Evolutionary conservation across 441 rosid genomes (phyloP), one percentile per base, ranked within the genome.

Genomic region (Populus hybrid): DNA sequence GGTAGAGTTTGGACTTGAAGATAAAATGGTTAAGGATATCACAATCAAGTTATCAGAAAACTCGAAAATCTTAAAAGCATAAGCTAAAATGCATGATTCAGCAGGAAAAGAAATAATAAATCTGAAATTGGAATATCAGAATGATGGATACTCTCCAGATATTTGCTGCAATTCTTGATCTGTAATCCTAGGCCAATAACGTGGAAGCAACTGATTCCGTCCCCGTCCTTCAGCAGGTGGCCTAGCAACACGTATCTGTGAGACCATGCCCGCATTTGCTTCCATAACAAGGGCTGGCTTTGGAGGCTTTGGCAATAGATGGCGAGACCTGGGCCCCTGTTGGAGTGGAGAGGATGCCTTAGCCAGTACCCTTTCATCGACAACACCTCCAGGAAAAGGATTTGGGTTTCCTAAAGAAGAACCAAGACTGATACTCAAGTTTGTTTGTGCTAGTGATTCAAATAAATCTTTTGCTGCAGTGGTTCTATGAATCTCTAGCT

Each of bases 151-250:
- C 98, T 92, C 94, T 85, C 95, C 95, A 8, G 97, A 91, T 81
- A 96, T 83, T 79, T 96, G 91, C 73, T 97, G 97, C 77, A 97
- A 85, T 82, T 94, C 98, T 89, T 92, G 96, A 75, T 97, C 98
- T 21, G 98, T 97, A 70, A 94, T 94, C 79, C 92, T 90, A 0
- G 99, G 99, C 98, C 98, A 94, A 82, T 94, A 97, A 73, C 98
- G 93, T 12, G 98, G 95, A 88, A 94, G 98, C 76, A 97, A 88
- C 80, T 91, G 97, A 85, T 89, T 91, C 81, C 88, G 88, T 69
- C 98, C 98, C 80, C 97, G 86, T 26, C 98, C 98, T 84, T 94
- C 98, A 19, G 88, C 90, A 42, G 97, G 98, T 50, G 98, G 95
- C 81, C 98, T 89, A 35, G 97, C 94, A 59, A 91, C 87, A 66